phyloP scores from a whole-genome alignment of 208 protist genomes.

The Leishmania braziliensis region DNA sequence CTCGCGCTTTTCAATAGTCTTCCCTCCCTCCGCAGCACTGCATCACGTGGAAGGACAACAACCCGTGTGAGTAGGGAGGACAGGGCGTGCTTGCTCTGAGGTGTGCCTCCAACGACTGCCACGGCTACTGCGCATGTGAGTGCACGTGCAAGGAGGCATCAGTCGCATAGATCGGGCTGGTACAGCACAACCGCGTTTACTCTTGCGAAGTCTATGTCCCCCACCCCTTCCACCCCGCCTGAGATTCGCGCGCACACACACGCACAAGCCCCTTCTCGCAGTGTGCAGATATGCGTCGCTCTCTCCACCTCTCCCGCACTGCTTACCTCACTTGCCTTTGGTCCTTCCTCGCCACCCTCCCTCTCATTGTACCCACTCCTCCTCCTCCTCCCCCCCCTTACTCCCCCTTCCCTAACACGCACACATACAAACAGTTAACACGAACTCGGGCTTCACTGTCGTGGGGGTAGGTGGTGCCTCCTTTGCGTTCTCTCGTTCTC shows the following conservation, averaged over 20 bases:
- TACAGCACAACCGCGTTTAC: neutral
- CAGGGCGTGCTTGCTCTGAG: too few relatives aligned
- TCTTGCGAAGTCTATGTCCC: neutral
- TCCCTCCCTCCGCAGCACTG: neutral
- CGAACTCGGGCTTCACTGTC: neutral
- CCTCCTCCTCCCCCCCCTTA: neutral
- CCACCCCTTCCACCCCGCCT: neutral
- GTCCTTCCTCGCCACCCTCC: too few relatives aligned
- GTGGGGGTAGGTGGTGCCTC: neutral
- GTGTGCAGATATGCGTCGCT: too few relatives aligned
- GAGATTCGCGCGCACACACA: neutral
- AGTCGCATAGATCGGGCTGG: neutral
- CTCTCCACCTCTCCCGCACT: too few relatives aligned
- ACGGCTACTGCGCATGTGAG: neutral
- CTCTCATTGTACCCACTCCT: too few relatives aligned
- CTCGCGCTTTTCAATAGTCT: neutral
- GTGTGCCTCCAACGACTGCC: too few relatives aligned
- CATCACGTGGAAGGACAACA: too few relatives aligned
- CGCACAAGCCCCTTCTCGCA: neutral
- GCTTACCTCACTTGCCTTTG: too few relatives aligned
- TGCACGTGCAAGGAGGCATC: neutral
- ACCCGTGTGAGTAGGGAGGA: too few relatives aligned
- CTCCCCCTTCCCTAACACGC: neutral
- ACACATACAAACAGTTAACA: neutral
- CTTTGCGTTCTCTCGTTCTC: too few relatives aligned